A percentile compares a stretch with the other conserved stretches of the same genome.
Conservation (phyloP, 2,329 filamentous ascomycete genomes). For the Microascus cirrosus region DNA sequence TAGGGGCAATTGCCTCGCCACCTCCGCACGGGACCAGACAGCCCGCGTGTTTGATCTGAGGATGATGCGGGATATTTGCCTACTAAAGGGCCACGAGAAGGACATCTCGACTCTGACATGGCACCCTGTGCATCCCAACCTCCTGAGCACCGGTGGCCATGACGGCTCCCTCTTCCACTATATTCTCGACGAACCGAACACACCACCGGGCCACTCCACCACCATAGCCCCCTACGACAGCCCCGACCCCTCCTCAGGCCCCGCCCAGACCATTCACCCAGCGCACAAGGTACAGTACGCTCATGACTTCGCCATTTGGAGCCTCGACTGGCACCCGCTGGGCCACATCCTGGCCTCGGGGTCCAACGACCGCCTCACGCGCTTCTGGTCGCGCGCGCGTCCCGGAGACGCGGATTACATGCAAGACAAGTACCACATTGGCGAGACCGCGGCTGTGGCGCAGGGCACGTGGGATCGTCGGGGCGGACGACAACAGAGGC, state of each 20-base stretch:
- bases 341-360: conserved; percentile 93
- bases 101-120: conserved; percentile 87
- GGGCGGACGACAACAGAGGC: conserved; percentile 64
- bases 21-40: conserved; percentile 85
- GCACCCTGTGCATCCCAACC: conserved; percentile 84
- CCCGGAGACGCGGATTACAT: conserved; percentile 78
- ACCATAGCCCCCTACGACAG: conserved; percentile 77
- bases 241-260: conserved; percentile 65
- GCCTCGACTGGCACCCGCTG: conserved; percentile 92
- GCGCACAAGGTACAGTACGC: conserved; percentile 80
- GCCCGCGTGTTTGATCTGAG: conserved; percentile 88
- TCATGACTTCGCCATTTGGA: conserved; percentile 95
- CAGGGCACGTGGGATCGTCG: conserved; percentile 89
- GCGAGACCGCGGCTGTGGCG: conserved; percentile 82
- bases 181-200: conserved; percentile 88
- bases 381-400: conserved; percentile 88
- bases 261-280: conserved; percentile 84
- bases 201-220: conserved; percentile 59
- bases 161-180: conserved; percentile 90
- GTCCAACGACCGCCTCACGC: conserved; percentile 90
- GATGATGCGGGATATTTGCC: conserved; percentile 95
- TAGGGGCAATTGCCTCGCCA: conserved; percentile 76
- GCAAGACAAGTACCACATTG: conserved; percentile 91
- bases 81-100: conserved; percentile 90
- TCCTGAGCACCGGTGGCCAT: conserved; percentile 82